Evolutionary conservation across 1,139 yeast species (phyloP).

Genomic region (Citeromyces siamensis): DNA sequence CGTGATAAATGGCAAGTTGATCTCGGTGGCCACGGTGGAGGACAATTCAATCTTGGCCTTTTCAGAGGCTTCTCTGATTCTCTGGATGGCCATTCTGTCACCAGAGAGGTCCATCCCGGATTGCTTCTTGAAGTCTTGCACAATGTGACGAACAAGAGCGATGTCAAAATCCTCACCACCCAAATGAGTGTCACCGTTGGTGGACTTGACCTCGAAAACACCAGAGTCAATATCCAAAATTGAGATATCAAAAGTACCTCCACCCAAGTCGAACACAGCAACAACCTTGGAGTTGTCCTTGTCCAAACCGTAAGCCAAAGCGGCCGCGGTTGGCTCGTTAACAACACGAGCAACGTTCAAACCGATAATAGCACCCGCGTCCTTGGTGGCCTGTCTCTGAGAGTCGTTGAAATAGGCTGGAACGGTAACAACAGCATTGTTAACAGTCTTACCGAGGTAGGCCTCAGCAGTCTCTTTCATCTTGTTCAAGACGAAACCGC

Average conservation of each 20-base stretch:
- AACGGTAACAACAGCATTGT: conserved; percentile 92
- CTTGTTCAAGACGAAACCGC: conserved; percentile 93
- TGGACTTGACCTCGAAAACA: conserved; percentile 79
- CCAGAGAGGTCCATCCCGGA: conserved; percentile 76
- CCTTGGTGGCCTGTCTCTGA: conserved; percentile 97
- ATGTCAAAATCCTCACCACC: conserved; percentile 87
- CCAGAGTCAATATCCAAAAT: conserved; percentile 79
- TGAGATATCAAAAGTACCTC: conserved; percentile 84
- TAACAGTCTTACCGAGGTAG: conserved; percentile 72
- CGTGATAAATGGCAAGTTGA: conserved; percentile 94
- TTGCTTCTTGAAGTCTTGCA: conserved; percentile 87
- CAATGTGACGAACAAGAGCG: conserved; percentile 54
- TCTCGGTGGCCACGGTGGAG: conserved; percentile 85
- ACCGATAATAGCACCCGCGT: conserved; percentile 97
- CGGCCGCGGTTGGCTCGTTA: conserved; percentile 99
- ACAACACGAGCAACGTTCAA: conserved; percentile 93
- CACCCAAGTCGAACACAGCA: conserved; percentile 82
- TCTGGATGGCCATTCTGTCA: conserved; percentile 98
- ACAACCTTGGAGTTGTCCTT: conserved; percentile 65
- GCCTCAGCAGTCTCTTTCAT: conserved; percentile 97
- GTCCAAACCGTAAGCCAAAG: conserved; percentile 94
- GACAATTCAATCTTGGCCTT: conserved; percentile 98
- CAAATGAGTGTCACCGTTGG: conserved; percentile 84
- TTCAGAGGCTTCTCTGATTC: conserved; percentile 99
- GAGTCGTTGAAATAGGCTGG: conserved; percentile 98